Evolutionary conservation across 2,329 filamentous ascomycete genomes (phyloP), one percentile per base, ranked within the genome.

Genomic region (Fusarium oligoseptatum): DNA sequence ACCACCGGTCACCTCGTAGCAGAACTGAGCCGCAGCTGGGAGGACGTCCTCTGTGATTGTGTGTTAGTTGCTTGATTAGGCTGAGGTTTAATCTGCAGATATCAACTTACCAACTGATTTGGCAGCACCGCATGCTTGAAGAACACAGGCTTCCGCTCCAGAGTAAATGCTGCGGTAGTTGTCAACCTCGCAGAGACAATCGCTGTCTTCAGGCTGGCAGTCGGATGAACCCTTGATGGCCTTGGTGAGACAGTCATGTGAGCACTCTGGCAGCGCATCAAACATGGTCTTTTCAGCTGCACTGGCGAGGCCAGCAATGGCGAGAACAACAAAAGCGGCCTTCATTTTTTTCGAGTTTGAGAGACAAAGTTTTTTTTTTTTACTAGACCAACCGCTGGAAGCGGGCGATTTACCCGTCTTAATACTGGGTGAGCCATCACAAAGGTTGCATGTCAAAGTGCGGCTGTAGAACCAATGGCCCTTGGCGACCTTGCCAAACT

Each of bases 91-190:
- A 36, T 36, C 34, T 36, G 34, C 41, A 45, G 20, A 27, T 32
- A 5, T 2, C n/a, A 20, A 64, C 73, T 20, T 66, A 77, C 75
- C 70, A 29, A 74, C 58, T 34, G 74, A 70, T 17, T 70, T 69
- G 32, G 84, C 81, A 20, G 85, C 82, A 27, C 87, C 85, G 32
- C 82, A 81, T 24, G 82, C 79, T 4, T 86, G 85, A 68, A 85
- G 87, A 15, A 83, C 83, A 36, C 82, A 78, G 67, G 83, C 84
- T 60, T 84, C 81, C 10, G 83, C 83, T 27, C 81, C 81, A 39
- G 84, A 81, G 50, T 83, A 81, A 12, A 78, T 84, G 68, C 84
- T 78, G 76, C 86, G 84, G 60, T 78, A 78, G 62, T 78, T 78
- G 71, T 71, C 65, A 10, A 71, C 68, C 57, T 74, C 71, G 64